Conservation (phyloP, 192 early-diverging fungal genomes). For the Coemansia sp. region DNA sequence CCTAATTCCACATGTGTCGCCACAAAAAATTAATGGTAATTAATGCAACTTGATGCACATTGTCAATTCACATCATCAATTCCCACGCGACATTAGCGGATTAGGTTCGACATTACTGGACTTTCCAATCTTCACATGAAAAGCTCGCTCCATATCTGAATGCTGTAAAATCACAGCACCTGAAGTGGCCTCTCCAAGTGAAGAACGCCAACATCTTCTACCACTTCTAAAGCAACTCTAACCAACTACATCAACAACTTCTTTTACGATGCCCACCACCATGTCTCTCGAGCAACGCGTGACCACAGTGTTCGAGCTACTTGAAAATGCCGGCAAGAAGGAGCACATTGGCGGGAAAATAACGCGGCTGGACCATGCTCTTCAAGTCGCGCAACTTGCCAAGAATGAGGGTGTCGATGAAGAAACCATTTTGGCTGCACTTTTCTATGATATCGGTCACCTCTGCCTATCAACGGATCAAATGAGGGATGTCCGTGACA, state of each 20-base stretch:
- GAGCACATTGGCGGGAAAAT: conserved; percentile 62
- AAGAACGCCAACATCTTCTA: neutral
- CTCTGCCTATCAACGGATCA: conserved; percentile 50
- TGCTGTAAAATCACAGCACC: neutral
- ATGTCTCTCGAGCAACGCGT: conserved; percentile 12
- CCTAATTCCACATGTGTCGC: no score
- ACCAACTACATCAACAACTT: neutral
- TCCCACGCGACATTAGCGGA: neutral
- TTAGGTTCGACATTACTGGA: neutral
- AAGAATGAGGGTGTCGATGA: conserved; percentile 48
- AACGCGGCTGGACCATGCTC: conserved; percentile 60
- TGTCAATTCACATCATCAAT: neutral
- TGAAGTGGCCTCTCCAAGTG: neutral
- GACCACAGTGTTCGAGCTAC: conserved; percentile 49
- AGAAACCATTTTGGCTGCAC: conserved; percentile 57
- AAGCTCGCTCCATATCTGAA: neutral
- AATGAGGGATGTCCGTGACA: no score
- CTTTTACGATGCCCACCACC: neutral
- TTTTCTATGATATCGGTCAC: conserved; percentile 63
- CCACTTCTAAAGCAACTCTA: neutral
- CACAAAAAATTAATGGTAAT: no score
- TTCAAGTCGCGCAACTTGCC: conserved; percentile 58
- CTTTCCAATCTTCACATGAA: neutral
- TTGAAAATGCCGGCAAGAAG: conserved; percentile 54
- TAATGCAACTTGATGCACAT: neutral